A percentile compares a stretch with the other conserved stretches of the same genome.
Evolutionary conservation across 2,329 filamentous ascomycete genomes (phyloP).

Genomic region (Thelonectria blattea): DNA sequence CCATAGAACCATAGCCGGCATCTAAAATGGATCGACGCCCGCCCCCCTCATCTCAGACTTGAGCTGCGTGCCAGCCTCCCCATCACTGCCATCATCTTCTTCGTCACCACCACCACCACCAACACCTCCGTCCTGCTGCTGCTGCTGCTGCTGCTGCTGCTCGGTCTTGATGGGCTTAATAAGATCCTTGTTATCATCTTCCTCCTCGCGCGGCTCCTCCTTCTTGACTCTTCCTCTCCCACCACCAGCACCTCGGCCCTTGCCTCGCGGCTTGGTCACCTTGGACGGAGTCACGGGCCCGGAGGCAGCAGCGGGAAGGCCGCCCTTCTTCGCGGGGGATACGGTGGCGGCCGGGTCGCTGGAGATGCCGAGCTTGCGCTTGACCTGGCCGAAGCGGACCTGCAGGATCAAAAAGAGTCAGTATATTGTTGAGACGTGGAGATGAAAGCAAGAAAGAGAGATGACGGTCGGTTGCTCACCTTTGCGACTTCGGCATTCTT

Average conservation of each 20-base stretch:
- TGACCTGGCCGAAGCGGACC: constrained; percentile 58
- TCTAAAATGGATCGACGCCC: constrained; percentile 4
- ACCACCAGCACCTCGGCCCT: constrained; percentile 18
- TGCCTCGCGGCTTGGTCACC: constrained; percentile 42
- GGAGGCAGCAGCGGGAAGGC: background rate
- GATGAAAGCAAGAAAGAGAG: background rate
- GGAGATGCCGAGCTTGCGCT: constrained; percentile 51
- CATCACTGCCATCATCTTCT: constrained; percentile 21
- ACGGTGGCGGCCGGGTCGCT: constrained; percentile 31
- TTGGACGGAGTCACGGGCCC: constrained; percentile 34
- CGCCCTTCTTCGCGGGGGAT: constrained; percentile 34
- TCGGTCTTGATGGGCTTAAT: constrained; percentile 26
- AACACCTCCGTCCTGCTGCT: constrained; percentile 24
- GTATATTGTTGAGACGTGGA: background rate
- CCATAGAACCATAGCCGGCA: too few relatives aligned
- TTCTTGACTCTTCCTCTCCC: constrained; percentile 32
- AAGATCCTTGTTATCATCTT: constrained; percentile 23
- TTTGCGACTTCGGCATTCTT: constrained; percentile 54
- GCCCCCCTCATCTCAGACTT: constrained; percentile 11
- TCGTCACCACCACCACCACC: constrained; percentile 3
- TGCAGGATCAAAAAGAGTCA: constrained; percentile 26
- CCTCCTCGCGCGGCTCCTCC: constrained; percentile 27
- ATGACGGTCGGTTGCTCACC: constrained; percentile 45
- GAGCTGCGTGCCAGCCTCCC: constrained; percentile 19
- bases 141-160: constrained; percentile 25